These are phyloP conservation scores for Malus fusca DNA, from an alignment of 306 rosid genomes.

Conservation along the genomic window DNA sequence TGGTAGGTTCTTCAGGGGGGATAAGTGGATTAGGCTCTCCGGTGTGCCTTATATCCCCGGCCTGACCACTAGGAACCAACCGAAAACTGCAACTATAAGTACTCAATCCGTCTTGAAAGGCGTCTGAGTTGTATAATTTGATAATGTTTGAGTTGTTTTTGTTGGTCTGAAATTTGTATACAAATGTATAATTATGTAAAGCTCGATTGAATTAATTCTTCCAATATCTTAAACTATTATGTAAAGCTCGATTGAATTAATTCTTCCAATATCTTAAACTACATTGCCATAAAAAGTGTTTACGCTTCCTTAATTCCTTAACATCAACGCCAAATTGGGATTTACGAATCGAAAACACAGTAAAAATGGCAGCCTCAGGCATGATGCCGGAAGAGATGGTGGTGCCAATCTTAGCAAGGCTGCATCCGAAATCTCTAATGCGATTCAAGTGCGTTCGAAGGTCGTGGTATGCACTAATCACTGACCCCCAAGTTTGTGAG, in stretches of 20 bases:
- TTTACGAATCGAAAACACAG: background rate
- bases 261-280: background rate
- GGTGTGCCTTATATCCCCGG: conserved; percentile 45
- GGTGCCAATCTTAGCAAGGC: background rate
- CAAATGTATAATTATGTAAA: background rate
- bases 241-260: background rate
- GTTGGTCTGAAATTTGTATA: background rate
- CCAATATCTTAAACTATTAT: background rate
- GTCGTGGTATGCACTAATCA: background rate
- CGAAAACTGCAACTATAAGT: background rate
- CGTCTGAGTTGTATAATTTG: background rate
- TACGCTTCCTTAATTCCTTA: background rate
- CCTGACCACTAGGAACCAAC: background rate
- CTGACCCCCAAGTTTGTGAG: background rate
- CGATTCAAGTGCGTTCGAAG: background rate
- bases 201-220: background rate
- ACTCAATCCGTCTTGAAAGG: background rate
- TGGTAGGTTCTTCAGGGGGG: conserved; percentile 25
- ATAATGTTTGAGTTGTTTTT: background rate
- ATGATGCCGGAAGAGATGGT: background rate
- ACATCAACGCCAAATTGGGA: background rate
- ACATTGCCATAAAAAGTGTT: background rate
- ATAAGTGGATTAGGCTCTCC: conserved; percentile 47
- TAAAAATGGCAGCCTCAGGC: background rate
- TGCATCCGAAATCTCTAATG: too few relatives aligned